Percentiles rank a stretch among this genome's conserved stretches.
These are phyloP conservation scores for Darksidea phi DNA, from an alignment of 495 filamentous ascomycete species.

Conservation along the genomic window DNA sequence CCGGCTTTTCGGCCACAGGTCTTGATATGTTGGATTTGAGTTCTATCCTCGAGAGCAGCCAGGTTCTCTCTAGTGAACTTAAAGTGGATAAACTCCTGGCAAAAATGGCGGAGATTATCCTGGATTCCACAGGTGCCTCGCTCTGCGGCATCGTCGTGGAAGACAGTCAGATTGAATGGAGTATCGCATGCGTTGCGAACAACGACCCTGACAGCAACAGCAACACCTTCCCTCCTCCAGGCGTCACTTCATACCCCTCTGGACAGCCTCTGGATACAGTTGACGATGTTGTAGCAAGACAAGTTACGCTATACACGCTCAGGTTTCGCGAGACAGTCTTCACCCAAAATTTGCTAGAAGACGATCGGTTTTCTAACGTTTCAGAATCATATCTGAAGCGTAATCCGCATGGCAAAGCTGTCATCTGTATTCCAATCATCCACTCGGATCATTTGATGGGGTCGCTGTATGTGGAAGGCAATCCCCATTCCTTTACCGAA, in stretches of 20 bases:
- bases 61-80: slow-evolving; percentile 86
- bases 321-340: slow-evolving; percentile 83
- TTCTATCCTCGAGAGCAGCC: slow-evolving; percentile 82
- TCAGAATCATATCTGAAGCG: slow-evolving; percentile 65
- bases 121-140: slow-evolving; percentile 81
- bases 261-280: slow-evolving; percentile 64
- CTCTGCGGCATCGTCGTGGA: slow-evolving; percentile 76
- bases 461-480: slow-evolving; percentile 81
- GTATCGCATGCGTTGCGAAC: slow-evolving; percentile 71
- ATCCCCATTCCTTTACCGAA: slow-evolving; percentile 50
- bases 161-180: slow-evolving; percentile 68
- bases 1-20: slow-evolving; percentile 42
- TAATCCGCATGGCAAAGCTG: slow-evolving; percentile 69
- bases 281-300: slow-evolving; percentile 68
- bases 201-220: neutral
- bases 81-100: slow-evolving; percentile 78
- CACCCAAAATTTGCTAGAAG: slow-evolving; percentile 74
- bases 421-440: slow-evolving; percentile 82
- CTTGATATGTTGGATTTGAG: slow-evolving; percentile 83
- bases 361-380: slow-evolving; percentile 85
- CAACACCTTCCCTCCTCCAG: slow-evolving; percentile 53
- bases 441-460: slow-evolving; percentile 77
- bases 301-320: slow-evolving; percentile 77
- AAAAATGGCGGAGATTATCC: slow-evolving; percentile 87
- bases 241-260: slow-evolving; percentile 60